Evolutionary conservation across 2,329 filamentous ascomycete genomes (phyloP), one percentile per base, ranked within the genome.

Genomic region (Macrophomina pseudophaseolina): DNA sequence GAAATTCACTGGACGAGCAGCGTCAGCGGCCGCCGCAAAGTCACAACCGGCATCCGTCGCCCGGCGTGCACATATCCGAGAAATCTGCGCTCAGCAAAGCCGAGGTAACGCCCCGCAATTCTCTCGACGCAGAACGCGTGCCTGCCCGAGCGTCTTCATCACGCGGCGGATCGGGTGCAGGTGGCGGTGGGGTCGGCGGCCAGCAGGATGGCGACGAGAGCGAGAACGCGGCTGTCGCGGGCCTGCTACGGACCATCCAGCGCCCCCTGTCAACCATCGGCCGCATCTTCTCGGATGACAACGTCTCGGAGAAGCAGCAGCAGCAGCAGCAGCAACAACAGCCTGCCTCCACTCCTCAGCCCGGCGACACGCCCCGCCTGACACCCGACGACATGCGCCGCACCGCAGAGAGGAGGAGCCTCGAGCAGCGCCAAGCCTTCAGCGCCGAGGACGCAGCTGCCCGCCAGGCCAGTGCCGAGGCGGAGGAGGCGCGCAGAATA

Each of bases 231-330:
- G 90, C 94, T 51, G 94, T 97, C 32, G 88, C 90, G 46, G 94
- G 94, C 1, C 82, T 99, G 14, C 83, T 99, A 2, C 88, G 93
- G 54, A 94, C 93, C 0, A 97, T 99, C 66, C 94, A 98, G 78
- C 91, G 88, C 67, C 95, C 95, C 0, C 83, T 99, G 12, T 93
- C 90, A 65, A 96, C 92, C 0, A 97, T 99, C 68, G 95, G 95
- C 3, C 88, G 94, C 63, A 98, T 99, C 69, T 98, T 99, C 79
- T 93, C 92, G 0, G 95, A 92, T 69, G 89, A 89, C 69, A 78
- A 69, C 73, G 76, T 70, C 72, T 62, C 56, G 5, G 65, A 66
- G 49, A 8, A 68, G 68, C 33, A 76, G 74, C 23, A 23, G 23
- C 23, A 23, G 23, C 23, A 49, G 32, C 28, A 38, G 28, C 35